Conservation (phyloP, 805 yeast species). For the Pichia eremophila region DNA sequence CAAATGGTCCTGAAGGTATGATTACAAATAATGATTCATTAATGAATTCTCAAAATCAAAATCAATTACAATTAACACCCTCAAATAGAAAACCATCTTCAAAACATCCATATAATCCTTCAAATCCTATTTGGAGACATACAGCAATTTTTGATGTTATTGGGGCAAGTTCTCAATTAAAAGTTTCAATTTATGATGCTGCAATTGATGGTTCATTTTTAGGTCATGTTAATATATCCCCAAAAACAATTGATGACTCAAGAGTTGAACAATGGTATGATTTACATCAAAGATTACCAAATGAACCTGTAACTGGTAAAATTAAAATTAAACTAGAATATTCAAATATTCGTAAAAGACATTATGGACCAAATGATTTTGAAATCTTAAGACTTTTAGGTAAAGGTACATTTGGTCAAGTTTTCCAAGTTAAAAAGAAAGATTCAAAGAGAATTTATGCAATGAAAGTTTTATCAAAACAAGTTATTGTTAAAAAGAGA, state of each 20-base stretch:
- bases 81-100: background rate
- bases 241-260: conserved; percentile 40
- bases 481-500: conserved; percentile 91
- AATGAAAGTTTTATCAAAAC: conserved; percentile 92
- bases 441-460: conserved; percentile 92
- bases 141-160: conserved; percentile 89
- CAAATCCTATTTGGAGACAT: conserved; percentile 85
- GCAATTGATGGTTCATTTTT: conserved; percentile 72
- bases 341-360: conserved; percentile 57
- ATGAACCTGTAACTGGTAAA: conserved; percentile 71
- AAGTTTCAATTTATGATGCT: conserved; percentile 86
- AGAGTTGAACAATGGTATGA: conserved; percentile 61
- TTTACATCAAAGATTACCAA: conserved; percentile 62
- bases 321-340: conserved; percentile 70
- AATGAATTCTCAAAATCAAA: background rate
- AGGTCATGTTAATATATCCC: conserved; percentile 73
- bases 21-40: conserved; percentile 7
- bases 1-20: conserved; percentile 59
- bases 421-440: conserved; percentile 85
- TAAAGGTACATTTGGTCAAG: conserved; percentile 97
- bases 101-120: conserved; percentile 21
- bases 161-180: conserved; percentile 74
- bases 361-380: conserved; percentile 90
- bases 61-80: background rate
- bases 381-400: conserved; percentile 86